Percentiles rank a stretch among this genome's conserved stretches.
phyloP scores from a whole-genome alignment of 2,329 filamentous ascomycete genomes.

The Pseudomassariella vexata region DNA sequence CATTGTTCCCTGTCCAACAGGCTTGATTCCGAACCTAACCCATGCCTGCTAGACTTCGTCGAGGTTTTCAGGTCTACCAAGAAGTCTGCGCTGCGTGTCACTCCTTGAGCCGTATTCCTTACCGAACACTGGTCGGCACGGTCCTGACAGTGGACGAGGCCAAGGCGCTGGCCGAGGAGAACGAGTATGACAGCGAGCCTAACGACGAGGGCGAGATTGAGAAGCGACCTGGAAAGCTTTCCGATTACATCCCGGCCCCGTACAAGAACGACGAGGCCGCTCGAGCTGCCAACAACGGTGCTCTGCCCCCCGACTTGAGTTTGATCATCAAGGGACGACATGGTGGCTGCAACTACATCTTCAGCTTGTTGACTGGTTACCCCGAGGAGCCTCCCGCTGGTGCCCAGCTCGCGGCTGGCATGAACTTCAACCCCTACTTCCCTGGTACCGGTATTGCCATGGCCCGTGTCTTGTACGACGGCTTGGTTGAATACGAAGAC shows the following conservation, averaged over 20 bases:
- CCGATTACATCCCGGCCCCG: constrained; percentile 88
- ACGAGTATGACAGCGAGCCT: constrained; percentile 97
- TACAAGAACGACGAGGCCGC: constrained; percentile 99
- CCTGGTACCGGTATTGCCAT: constrained; percentile 98
- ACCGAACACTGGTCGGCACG: constrained; percentile 83
- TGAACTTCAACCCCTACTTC: constrained; percentile 99
- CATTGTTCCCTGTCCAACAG: too few species aligned
- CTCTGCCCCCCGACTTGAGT: constrained; percentile 92
- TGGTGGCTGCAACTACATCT: constrained; percentile 98
- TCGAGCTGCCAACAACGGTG: constrained; percentile 96
- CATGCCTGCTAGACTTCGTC: constrained; percentile 66
- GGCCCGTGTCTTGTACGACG: constrained; percentile 97
- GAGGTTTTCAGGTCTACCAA: constrained; percentile 98
- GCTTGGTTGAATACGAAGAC: constrained; percentile 96
- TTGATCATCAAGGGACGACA: constrained; percentile 97
- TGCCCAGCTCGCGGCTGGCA: constrained; percentile 74
- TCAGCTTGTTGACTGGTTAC: constrained; percentile 93
- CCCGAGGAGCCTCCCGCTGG: constrained; percentile 93
- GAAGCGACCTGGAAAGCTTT: constrained; percentile 97
- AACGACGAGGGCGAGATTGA: constrained; percentile 97
- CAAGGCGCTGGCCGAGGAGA: constrained; percentile 94
- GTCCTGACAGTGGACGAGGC: constrained; percentile 96
- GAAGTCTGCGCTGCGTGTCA: constrained; percentile 98
- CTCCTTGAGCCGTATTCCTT: constrained; percentile 90
- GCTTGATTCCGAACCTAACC: background rate